Conservation (phyloP, 1,284 basidiomycete genomes). For the Cutaneotrichosporon dermatis region DNA sequence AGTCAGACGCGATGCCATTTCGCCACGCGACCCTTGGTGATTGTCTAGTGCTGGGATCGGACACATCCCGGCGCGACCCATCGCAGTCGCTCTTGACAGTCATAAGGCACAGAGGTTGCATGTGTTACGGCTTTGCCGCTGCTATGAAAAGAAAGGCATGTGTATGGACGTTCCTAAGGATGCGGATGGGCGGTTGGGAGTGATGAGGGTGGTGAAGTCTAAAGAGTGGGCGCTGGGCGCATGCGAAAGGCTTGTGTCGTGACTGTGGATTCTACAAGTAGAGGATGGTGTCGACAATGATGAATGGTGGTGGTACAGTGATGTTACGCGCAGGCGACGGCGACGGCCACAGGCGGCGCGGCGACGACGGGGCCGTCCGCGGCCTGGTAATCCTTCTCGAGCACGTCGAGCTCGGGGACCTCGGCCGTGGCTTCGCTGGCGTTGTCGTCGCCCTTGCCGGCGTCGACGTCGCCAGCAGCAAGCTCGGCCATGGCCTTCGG, state of each 20-base stretch:
- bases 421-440: neutral
- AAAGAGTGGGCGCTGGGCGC: neutral
- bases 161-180: neutral
- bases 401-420: neutral
- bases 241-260: neutral
- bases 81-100: too few species aligned
- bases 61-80: too few species aligned
- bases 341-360: neutral
- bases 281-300: neutral
- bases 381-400: neutral
- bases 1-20: conserved; percentile 12
- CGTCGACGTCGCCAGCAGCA: neutral
- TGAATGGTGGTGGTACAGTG: neutral
- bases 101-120: too few species aligned
- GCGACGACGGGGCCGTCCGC: neutral
- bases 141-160: too few species aligned
- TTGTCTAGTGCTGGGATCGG: too few species aligned
- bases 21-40: conserved; percentile 7
- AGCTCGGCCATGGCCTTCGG: neutral
- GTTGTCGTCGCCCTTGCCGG: neutral
- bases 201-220: conserved; percentile 1
- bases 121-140: too few species aligned
- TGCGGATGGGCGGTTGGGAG: neutral
- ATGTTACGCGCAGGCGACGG: neutral
- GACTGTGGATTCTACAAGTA: neutral